Evolutionary conservation across 2,329 filamentous ascomycete genomes (phyloP), one percentile per base, ranked within the genome.

Genomic region (Epichloe uncinata): DNA sequence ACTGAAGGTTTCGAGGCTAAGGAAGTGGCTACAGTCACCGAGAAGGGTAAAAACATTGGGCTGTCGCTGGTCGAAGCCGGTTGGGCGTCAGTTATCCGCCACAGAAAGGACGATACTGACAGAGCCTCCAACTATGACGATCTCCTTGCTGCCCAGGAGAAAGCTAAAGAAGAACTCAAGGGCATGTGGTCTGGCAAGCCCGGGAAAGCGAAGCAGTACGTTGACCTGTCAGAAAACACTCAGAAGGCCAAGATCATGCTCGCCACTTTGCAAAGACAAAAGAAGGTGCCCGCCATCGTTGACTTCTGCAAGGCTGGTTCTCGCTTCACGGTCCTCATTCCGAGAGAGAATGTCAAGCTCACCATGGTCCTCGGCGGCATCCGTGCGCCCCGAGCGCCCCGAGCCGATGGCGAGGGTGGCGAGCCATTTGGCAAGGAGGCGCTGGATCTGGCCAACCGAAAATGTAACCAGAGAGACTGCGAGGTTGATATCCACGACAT

Each of bases 281-380:
- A 88, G 74, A 91, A 87, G 67, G 84, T 97, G 3, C 89, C 93
- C 7, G 93, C 86, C 11, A 77, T 98, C 58, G 89, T 98, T 41
- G 93, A 98, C 67, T 98, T 94, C 66, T 93, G 95, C 73, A 96
- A 97, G 70, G 87, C 89, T n/a, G 93, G 87, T 33, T 95, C 90
- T 40, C 81, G 93, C 57, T 98, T 97, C 68, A 95, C 88, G 26
- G 76, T 98, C 36, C 73, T 98, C 9, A 81, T 98, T 45, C 91
- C 93, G 44, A 84, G 90, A 36, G 93, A 98, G 64, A 89, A 88
- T 60, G 83, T 91, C 62, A 97, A 96, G 73, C 75, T 98, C 53
- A 98, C 91, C 2, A 84, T 98, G 63, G 90, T 98, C 4, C 80
- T 98, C 45, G 91, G 87, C 48, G 91, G 93, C 45, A 93, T 98